Evolutionary conservation across 257 asterid species (phyloP).

Genomic region (Cinchona pubescens): DNA sequence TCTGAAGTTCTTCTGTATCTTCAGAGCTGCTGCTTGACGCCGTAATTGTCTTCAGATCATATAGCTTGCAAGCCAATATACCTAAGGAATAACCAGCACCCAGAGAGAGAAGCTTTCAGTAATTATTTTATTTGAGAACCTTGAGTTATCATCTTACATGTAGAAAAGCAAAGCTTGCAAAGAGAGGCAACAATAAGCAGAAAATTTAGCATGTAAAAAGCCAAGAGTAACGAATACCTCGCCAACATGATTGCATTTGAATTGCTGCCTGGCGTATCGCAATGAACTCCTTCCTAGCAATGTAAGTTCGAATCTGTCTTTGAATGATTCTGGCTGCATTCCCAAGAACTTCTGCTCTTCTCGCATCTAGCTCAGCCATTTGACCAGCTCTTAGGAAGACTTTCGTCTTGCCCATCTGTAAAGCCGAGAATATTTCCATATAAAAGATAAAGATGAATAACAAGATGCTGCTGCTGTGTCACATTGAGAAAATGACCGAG

Average conservation of each 20-base stretch:
- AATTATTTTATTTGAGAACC: neutral
- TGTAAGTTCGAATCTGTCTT: conserved; percentile 89
- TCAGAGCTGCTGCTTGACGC: conserved; percentile 81
- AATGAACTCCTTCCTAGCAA: conserved; percentile 82
- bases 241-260: conserved; percentile 94
- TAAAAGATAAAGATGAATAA: neutral
- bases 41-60: conserved; percentile 90
- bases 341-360: conserved; percentile 96
- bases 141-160: neutral
- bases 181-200: conserved; percentile 18
- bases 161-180: neutral
- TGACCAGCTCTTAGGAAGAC: conserved; percentile 99
- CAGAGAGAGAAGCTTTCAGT: neutral
- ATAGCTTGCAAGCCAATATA: conserved; percentile 78
- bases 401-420: conserved; percentile 95
- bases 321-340: conserved; percentile 94
- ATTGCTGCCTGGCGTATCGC: conserved; percentile 73
- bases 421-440: conserved; percentile 21
- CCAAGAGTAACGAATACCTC: conserved; percentile 54
- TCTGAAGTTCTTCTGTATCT: conserved; percentile 92
- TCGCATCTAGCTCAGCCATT: conserved; percentile 98
- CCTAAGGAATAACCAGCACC: conserved; percentile 33
- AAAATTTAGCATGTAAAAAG: conserved; percentile 19
- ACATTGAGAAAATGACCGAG: neutral
- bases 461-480: neutral